Conservation (phyloP, 495 filamentous ascomycete species). For the Lasiosphaeriaceae sp. region DNA sequence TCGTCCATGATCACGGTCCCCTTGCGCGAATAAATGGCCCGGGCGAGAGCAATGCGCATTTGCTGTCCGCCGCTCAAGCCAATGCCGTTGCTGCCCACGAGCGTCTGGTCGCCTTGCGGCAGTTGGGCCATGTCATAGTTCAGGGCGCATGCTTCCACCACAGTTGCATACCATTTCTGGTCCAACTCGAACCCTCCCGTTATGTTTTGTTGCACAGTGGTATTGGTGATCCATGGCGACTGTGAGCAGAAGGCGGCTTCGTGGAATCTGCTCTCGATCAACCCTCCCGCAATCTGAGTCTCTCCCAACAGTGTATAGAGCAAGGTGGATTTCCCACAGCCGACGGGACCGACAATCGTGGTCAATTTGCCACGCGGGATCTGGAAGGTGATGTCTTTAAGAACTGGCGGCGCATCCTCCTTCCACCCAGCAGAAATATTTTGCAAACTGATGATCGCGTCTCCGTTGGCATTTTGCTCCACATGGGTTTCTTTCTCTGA, state of each 20-base stretch:
- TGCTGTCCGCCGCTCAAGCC: neutral
- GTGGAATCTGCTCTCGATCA: neutral
- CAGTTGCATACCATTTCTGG: neutral
- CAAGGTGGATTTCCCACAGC: conserved; percentile 49
- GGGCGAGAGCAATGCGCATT: conserved; percentile 6
- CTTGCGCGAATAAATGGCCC: conserved; percentile 21
- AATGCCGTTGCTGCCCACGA: conserved; percentile 3
- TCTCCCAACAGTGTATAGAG: conserved; percentile 50
- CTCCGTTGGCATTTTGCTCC: too few relatives aligned
- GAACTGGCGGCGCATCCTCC: conserved; percentile 52
- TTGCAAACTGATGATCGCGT: too few relatives aligned
- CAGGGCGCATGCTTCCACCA: conserved; percentile 51
- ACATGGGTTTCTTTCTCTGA: too few relatives aligned
- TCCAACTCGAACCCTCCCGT: neutral
- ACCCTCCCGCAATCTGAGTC: conserved; percentile 10
- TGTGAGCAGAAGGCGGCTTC: neutral
- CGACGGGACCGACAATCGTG: conserved; percentile 45
- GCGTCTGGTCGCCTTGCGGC: conserved; percentile 57
- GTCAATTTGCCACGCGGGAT: conserved; percentile 21
- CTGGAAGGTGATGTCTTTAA: conserved; percentile 33
- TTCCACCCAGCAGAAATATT: too few relatives aligned
- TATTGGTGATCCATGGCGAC: conserved; percentile 1
- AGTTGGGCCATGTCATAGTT: conserved; percentile 57
- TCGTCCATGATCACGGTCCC: conserved; percentile 22
- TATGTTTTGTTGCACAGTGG: neutral